Conservation (phyloP, 169 alveolate genomes). For the Eimeria necatrix region DNA sequence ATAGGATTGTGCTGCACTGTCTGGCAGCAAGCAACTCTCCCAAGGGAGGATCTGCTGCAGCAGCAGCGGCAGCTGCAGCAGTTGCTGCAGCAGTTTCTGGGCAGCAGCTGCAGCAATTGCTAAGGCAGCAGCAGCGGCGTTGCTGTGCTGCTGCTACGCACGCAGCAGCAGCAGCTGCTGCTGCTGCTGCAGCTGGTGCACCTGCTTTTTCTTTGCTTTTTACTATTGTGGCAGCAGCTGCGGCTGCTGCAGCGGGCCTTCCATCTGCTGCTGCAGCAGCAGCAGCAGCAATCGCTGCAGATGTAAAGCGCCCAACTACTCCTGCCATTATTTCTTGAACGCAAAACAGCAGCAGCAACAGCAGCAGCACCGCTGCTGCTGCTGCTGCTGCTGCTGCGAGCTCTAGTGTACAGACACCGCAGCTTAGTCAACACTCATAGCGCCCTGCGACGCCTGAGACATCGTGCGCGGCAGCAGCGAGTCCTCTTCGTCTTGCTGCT, state of each 20-base stretch:
- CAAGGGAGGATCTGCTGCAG: too few relatives aligned
- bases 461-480: conserved; percentile 51
- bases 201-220: background rate
- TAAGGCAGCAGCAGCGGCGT: background rate
- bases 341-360: background rate
- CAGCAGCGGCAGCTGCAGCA: background rate
- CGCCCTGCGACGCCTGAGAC: conserved; percentile 63
- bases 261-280: conserved; percentile 12
- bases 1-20: too few relatives aligned
- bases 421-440: conserved; percentile 52
- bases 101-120: conserved; percentile 8
- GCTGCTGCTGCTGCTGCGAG: conserved; percentile 28
- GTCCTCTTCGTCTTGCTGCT: conserved; percentile 17
- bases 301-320: background rate
- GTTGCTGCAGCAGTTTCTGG: conserved; percentile 10
- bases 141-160: background rate
- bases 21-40: background rate
- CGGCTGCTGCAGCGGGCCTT: background rate
- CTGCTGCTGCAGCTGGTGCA: conserved; percentile 25
- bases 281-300: background rate
- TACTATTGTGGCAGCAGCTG: background rate
- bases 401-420: background rate
- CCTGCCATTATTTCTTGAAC: background rate
- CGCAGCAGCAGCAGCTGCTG: conserved; percentile 10
- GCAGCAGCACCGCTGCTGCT: background rate